Conservation (phyloP, 495 filamentous ascomycete species). For the Neurospora sp. region DNA sequence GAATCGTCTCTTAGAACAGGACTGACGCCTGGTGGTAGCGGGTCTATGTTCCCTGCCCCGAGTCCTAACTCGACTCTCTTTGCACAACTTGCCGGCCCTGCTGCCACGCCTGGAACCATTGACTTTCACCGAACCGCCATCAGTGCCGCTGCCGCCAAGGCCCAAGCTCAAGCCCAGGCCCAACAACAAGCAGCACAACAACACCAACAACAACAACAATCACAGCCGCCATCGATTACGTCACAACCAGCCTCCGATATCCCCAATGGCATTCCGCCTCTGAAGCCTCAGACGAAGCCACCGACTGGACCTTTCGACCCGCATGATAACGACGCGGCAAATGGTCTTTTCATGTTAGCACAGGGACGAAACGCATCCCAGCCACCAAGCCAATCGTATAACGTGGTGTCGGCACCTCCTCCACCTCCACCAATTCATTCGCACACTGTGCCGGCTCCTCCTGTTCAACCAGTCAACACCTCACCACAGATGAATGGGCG, state of each 20-base stretch:
- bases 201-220: constrained; percentile 33
- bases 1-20: constrained; percentile 90
- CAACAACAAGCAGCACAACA: constrained; percentile 23
- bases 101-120: constrained; percentile 74
- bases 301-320: constrained; percentile 59
- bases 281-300: constrained; percentile 36
- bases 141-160: constrained; percentile 58
- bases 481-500: constrained; percentile 43
- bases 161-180: constrained; percentile 40
- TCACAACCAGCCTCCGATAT: constrained; percentile 40
- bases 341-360: constrained; percentile 86
- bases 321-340: constrained; percentile 91
- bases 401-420: constrained; percentile 18
- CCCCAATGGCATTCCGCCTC: constrained; percentile 25
- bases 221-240: constrained; percentile 22
- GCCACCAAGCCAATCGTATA: constrained; percentile 39
- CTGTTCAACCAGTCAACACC: constrained; percentile 32
- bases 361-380: constrained; percentile 52
- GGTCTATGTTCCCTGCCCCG: constrained; percentile 93
- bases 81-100: constrained; percentile 62
- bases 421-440: constrained; percentile 38
- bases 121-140: constrained; percentile 94
- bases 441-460: constrained; percentile 19
- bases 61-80: constrained; percentile 78
- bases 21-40: constrained; percentile 87